A percentile compares a stretch with the other conserved stretches of the same genome.
These are phyloP conservation scores for Raffaelea albimanens DNA, from an alignment of 2,329 filamentous ascomycete species.

Conservation along the genomic window DNA sequence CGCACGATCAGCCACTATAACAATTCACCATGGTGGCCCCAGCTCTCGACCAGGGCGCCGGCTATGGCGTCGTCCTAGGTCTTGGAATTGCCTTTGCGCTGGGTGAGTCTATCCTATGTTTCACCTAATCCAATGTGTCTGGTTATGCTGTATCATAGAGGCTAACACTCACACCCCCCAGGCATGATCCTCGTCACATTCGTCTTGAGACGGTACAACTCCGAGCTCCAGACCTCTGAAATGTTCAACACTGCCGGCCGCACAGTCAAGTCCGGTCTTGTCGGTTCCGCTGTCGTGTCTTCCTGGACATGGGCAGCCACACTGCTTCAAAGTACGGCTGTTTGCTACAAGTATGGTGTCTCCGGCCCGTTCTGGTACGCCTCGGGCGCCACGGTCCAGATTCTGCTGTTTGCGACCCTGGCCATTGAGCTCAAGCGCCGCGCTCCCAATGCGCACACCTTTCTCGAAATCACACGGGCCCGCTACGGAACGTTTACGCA, in stretches of 20 bases:
- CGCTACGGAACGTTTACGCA: conserved; percentile 67
- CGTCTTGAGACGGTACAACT: conserved; percentile 28
- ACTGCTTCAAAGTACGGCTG: conserved; percentile 66
- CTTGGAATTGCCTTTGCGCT: conserved; percentile 66
- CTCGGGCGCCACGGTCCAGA: conserved; percentile 71
- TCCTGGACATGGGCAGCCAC: conserved; percentile 93
- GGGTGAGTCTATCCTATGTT: conserved; percentile 23
- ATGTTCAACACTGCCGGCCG: conserved; percentile 87
- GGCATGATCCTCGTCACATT: conserved; percentile 29
- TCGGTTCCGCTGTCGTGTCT: conserved; percentile 82
- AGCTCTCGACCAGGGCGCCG: conserved; percentile 50
- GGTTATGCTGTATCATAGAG: no score
- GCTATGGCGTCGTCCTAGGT: conserved; percentile 71
- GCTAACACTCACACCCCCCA: no score
- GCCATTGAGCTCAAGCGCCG: conserved; percentile 83
- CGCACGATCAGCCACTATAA: no score
- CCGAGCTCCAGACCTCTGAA: conserved; percentile 77
- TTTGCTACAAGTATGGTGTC: conserved; percentile 72
- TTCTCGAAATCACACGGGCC: conserved; percentile 73
- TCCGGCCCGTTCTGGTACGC: conserved; percentile 53
- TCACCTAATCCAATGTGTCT: no score
- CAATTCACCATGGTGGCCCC: conserved; percentile 18
- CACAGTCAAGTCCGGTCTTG: conserved; percentile 80
- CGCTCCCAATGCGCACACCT: conserved; percentile 78
- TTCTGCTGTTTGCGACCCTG: conserved; percentile 80